These are phyloP conservation scores for Athelia psychrophila DNA, from an alignment of 1,284 basidiomycete species.

Conservation along the genomic window DNA sequence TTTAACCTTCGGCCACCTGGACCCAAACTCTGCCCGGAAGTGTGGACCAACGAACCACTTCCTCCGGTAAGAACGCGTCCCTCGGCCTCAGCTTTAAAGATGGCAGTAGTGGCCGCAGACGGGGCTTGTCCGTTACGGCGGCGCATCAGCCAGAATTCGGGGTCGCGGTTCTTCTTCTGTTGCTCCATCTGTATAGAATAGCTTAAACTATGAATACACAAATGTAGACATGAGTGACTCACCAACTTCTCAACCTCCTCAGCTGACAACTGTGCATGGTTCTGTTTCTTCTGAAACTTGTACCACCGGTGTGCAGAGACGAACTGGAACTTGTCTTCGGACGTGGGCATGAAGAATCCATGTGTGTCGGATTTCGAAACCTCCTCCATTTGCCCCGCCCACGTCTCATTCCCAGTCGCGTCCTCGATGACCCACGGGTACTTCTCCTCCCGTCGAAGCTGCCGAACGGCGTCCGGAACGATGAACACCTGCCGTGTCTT, in stretches of 20 bases:
- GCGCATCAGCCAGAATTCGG: slow-evolving; percentile 64
- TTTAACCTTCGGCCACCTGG: slow-evolving; percentile 62
- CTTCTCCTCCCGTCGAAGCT: slow-evolving; percentile 77
- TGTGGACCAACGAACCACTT: slow-evolving; percentile 43
- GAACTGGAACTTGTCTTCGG: slow-evolving; percentile 78
- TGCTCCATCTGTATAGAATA: slow-evolving; percentile 38
- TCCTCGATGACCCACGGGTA: slow-evolving; percentile 92
- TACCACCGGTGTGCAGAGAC: slow-evolving; percentile 87
- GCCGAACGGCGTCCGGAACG: slow-evolving; percentile 62
- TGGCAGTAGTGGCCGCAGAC: slow-evolving; percentile 57
- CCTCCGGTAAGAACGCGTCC: slow-evolving; percentile 37
- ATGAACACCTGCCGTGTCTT: slow-evolving; percentile 84
- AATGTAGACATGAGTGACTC: slow-evolving; percentile 30
- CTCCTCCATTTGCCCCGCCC: slow-evolving; percentile 82
- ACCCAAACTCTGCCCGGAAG: slow-evolving; percentile 51
- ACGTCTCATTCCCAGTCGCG: slow-evolving; percentile 59
- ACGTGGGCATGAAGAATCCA: slow-evolving; percentile 74
- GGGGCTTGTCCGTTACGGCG: slow-evolving; percentile 54
- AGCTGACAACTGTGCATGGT: slow-evolving; percentile 63
- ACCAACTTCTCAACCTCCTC: slow-evolving; percentile 78
- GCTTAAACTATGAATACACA: background rate
- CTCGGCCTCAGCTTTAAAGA: slow-evolving; percentile 63
- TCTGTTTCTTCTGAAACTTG: slow-evolving; percentile 83
- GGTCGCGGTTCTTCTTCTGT: slow-evolving; percentile 67
- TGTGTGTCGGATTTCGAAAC: slow-evolving; percentile 60